A percentile compares a stretch with the other conserved stretches of the same genome.
Conservation (phyloP, 805 yeast species). For the Candida loeiensis region DNA sequence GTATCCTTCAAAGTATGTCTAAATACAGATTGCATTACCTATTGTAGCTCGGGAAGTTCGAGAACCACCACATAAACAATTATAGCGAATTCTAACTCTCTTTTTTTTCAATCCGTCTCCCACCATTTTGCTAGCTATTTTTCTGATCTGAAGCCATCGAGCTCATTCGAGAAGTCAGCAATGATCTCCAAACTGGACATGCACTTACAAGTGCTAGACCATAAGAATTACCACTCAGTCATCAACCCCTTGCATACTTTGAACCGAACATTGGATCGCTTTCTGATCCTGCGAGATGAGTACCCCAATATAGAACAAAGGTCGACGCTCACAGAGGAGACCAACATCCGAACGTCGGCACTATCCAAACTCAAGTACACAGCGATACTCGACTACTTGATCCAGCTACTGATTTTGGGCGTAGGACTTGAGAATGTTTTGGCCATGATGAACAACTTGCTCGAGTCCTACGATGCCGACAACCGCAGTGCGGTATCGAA, state of each 20-base stretch:
- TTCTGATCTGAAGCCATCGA: conserved; percentile 1
- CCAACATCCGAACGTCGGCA: conserved; percentile 6
- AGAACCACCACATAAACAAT: too few species aligned
- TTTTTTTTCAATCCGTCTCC: background rate
- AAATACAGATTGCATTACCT: background rate
- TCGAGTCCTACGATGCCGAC: background rate
- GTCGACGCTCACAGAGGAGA: conserved; percentile 3
- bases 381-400: conserved; percentile 8
- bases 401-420: conserved; percentile 1
- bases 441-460: background rate
- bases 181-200: background rate
- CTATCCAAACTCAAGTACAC: conserved; percentile 7
- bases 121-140: conserved; percentile 3
- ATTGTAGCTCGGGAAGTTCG: too few species aligned
- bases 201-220: conserved; percentile 12
- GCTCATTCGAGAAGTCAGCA: background rate
- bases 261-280: conserved; percentile 17
- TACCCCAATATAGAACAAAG: conserved; percentile 1
- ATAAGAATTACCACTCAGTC: conserved; percentile 17
- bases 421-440: background rate
- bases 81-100: too few species aligned
- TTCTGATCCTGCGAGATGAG: conserved; percentile 5
- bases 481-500: background rate
- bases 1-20: background rate
- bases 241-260: conserved; percentile 19